These are phyloP conservation scores for Ceriops decandra DNA, from an alignment of 345 rosid species.

Conservation along the genomic window DNA sequence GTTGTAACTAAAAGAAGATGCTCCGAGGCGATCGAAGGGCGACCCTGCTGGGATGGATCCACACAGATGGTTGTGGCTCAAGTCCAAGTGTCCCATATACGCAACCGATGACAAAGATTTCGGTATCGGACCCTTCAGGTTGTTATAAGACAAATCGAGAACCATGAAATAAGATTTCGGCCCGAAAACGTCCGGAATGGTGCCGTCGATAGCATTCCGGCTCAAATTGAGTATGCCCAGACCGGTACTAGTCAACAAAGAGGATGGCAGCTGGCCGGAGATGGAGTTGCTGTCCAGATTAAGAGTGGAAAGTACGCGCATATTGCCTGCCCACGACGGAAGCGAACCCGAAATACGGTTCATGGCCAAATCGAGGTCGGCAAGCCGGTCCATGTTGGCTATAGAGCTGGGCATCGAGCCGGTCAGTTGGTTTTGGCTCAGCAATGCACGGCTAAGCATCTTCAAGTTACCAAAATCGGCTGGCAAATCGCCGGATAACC, in stretches of 20 bases:
- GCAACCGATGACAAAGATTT: slow-evolving; percentile 50
- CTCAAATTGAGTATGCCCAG: slow-evolving; percentile 71
- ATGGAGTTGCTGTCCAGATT: slow-evolving; percentile 60
- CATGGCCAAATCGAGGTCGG: slow-evolving; percentile 72
- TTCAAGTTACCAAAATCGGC: slow-evolving; percentile 60
- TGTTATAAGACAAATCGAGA: slow-evolving; percentile 73
- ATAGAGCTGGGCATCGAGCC: slow-evolving; percentile 71
- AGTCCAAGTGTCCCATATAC: slow-evolving; percentile 74
- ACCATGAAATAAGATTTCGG: slow-evolving; percentile 63
- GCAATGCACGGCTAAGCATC: slow-evolving; percentile 73
- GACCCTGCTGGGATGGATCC: slow-evolving; percentile 75
- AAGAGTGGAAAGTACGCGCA: slow-evolving; percentile 78
- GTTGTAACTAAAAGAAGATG: slow-evolving; percentile 60
- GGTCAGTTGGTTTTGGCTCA: slow-evolving; percentile 61
- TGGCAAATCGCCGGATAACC: slow-evolving; percentile 61
- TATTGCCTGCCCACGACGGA: slow-evolving; percentile 62
- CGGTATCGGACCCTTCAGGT: slow-evolving; percentile 64
- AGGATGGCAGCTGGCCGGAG: slow-evolving; percentile 54
- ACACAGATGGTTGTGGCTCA: slow-evolving; percentile 87
- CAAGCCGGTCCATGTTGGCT: slow-evolving; percentile 56
- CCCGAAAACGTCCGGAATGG: slow-evolving; percentile 76
- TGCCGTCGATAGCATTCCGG: slow-evolving; percentile 64
- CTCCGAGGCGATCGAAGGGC: slow-evolving; percentile 73
- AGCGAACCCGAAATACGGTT: slow-evolving; percentile 59
- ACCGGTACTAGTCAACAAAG: slow-evolving; percentile 51